Evolutionary conservation across 2,329 filamentous ascomycete genomes (phyloP).

Genomic region (Diplocarpon rosae): DNA sequence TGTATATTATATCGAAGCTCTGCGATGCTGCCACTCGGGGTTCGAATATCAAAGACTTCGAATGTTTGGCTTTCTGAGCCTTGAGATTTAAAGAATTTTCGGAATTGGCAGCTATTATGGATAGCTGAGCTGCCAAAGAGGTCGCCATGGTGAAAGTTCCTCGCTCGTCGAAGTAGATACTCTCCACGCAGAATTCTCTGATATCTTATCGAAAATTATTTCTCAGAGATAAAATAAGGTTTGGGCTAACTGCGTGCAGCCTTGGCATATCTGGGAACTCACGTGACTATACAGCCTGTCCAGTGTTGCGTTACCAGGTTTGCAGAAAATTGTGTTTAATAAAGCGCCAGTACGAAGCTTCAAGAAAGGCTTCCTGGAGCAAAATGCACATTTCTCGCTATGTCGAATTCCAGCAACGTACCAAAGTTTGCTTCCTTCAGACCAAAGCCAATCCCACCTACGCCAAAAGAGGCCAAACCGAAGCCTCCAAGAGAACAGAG

Average conservation of each 20-base stretch:
- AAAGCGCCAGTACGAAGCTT: background rate
- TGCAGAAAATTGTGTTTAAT: no score
- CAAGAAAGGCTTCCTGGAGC: slow-evolving; percentile 12
- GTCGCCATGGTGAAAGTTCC: slow-evolving; percentile 52
- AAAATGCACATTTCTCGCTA: slow-evolving; percentile 4
- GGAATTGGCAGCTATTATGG: slow-evolving; percentile 80
- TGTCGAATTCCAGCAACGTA: slow-evolving; percentile 29
- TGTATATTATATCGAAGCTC: slow-evolving; percentile 80
- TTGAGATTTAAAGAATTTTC: slow-evolving; percentile 87
- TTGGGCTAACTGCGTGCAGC: background rate
- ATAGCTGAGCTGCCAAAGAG: slow-evolving; percentile 85
- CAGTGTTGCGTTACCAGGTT: no score
- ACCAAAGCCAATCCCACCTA: slow-evolving; percentile 31
- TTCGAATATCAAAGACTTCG: slow-evolving; percentile 91
- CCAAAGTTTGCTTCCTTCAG: slow-evolving; percentile 71
- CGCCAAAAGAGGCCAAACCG: slow-evolving; percentile 1
- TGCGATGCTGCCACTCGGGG: slow-evolving; percentile 73
- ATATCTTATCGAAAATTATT: slow-evolving; percentile 7
- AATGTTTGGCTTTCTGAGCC: slow-evolving; percentile 82
- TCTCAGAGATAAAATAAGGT: slow-evolving; percentile 3
- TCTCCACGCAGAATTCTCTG: background rate
- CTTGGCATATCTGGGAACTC: background rate
- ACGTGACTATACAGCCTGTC: background rate
- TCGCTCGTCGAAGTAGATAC: background rate
- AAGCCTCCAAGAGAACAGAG: slow-evolving; percentile 6